Base-by-base conservation (phyloP, 148 eudicot species). In the Camellia granthamiana region DNA sequence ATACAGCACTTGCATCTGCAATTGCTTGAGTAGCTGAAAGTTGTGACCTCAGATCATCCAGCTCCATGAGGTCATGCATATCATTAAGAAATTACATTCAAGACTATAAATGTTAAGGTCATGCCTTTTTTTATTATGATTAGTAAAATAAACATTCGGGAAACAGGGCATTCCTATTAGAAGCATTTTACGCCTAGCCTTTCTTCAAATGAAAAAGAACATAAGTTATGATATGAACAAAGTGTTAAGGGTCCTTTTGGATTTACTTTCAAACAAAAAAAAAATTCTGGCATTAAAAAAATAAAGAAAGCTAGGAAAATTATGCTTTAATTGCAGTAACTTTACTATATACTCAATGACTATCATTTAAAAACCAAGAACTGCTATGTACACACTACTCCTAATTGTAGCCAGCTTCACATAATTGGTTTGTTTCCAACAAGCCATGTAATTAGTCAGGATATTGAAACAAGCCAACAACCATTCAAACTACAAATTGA, bases 1-100 rank as follows among this genome's bases (percentile, higher is more conserved):
- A 88, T 43, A 87, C 90, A 70, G 93, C 91, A 87, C 95, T 92
- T 77, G 93, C 89, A 77, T 89, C 90, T 69, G 97, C 92, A 75
- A 90, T 87, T 72, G 91, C 95, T 83, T 87, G 87, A 72, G 94
- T 90, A 0, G 81, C 79, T 15, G 88, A 86, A 69, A 94, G 97
- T 81, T 89, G 91, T 64, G 84, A 69, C 81, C 87, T 85, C 67
- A 94, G 92, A 85, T 82, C 89, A 81, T 92, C 97, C 89, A 94
- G 65, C 19, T 94, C 95, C 43, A 83, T 82, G 41, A 91, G 88
- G 82, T 89, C 89, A 97, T 94, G 88, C 75, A 81, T 42, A 5
- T 18, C 74, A 79, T 13, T 46, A 73, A 46, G 21, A n/a, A 52
- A 21, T 19, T 64, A 21, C 42, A 64, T 23, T 72, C 8, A 72